Evolutionary conservation across 768 basidiomycete genomes (phyloP).

Genomic region (Lactarius indigo): DNA sequence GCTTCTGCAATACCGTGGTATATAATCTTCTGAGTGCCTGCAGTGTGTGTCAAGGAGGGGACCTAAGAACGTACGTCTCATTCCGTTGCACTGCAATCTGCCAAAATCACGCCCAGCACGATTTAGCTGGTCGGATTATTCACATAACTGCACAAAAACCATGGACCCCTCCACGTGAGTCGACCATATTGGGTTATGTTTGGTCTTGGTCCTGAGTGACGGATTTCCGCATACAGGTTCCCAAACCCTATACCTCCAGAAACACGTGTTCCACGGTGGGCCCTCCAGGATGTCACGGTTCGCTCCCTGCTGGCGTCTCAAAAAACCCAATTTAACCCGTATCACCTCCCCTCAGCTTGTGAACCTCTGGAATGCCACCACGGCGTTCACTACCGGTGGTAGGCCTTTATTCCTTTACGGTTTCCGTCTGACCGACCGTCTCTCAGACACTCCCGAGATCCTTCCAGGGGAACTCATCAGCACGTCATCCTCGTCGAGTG

Average conservation of each 20-base stretch:
- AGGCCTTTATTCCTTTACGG: background rate
- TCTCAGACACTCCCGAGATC: conserved; percentile 1
- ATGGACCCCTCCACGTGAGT: background rate
- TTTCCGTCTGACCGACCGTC: background rate
- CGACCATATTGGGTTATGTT: background rate
- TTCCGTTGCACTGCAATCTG: too few species aligned
- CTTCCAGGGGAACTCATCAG: background rate
- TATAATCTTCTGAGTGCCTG: background rate
- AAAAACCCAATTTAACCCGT: background rate
- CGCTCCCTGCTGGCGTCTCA: background rate
- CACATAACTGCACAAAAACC: background rate
- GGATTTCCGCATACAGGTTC: background rate
- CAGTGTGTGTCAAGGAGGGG: background rate
- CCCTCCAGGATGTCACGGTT: conserved; percentile 10
- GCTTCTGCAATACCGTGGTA: background rate
- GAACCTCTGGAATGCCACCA: background rate
- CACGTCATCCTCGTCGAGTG: background rate
- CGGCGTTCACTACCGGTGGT: background rate
- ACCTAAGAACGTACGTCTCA: background rate
- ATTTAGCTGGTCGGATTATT: background rate
- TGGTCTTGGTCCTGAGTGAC: background rate
- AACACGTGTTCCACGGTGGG: conserved; percentile 12
- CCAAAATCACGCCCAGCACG: too few species aligned
- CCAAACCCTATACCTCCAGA: conserved; percentile 11
- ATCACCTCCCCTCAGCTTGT: background rate